Percentiles rank a stretch among this genome's conserved stretches.
Conservation (phyloP, 2,329 filamentous ascomycete species). For the Lachnum nothofagi region DNA sequence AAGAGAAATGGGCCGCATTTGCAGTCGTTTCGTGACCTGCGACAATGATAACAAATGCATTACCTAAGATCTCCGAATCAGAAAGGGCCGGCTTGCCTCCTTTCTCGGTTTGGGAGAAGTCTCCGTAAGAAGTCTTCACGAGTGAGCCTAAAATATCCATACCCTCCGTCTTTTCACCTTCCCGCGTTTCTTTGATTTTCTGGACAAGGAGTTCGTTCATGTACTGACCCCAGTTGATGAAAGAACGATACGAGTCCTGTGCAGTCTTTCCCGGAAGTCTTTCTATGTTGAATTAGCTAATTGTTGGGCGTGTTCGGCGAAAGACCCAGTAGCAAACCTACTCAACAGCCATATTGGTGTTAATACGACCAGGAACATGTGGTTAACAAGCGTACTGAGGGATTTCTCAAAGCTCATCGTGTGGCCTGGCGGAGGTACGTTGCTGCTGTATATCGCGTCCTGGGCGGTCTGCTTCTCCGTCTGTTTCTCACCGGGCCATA, state of each 20-base stretch:
- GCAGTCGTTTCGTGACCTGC: conserved; percentile 80
- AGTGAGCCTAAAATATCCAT: conserved; percentile 54
- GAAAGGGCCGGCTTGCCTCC: conserved; percentile 49
- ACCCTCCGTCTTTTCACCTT: conserved; percentile 36
- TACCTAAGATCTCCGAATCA: conserved; percentile 65
- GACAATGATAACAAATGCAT: conserved; percentile 63
- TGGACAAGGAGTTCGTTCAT: conserved; percentile 54
- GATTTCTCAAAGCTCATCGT: conserved; percentile 53
- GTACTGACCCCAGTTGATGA: conserved; percentile 54
- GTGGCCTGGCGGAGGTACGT: conserved; percentile 37
- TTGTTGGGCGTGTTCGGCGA: no score
- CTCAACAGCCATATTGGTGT: conserved; percentile 46
- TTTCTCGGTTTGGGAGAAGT: conserved; percentile 36
- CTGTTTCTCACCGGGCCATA: conserved; percentile 58
- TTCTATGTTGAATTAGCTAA: conserved; percentile 27
- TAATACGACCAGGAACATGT: conserved; percentile 48
- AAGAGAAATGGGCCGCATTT: conserved; percentile 66
- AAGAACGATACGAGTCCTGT: conserved; percentile 42
- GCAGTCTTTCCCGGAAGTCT: conserved; percentile 41
- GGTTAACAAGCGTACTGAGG: conserved; percentile 48
- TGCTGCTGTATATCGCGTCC: conserved; percentile 37
- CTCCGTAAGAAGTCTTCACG: conserved; percentile 41
- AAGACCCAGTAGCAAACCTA: no score
- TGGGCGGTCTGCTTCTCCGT: conserved; percentile 41
- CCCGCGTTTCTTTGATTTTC: conserved; percentile 44